These are phyloP conservation scores for Gymnopus androsaceus DNA, from an alignment of 1,284 basidiomycete species.

Conservation along the genomic window DNA sequence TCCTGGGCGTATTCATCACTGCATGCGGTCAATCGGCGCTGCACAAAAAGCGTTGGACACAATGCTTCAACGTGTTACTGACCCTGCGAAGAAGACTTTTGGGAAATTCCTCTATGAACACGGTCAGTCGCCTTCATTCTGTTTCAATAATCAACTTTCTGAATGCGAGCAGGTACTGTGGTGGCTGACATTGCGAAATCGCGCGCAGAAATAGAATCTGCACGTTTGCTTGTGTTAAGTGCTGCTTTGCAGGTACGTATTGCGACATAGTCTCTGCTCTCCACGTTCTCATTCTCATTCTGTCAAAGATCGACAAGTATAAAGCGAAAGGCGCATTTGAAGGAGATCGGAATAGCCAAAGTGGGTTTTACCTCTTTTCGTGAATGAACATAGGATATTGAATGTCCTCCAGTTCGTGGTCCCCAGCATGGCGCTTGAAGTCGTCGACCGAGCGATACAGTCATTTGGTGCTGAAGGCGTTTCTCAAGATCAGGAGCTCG, in stretches of 20 bases:
- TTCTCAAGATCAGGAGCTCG: conserved; percentile 87
- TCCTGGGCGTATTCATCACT: conserved; percentile 96
- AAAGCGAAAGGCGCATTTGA: conserved; percentile 93
- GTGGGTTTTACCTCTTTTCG: conserved; percentile 42
- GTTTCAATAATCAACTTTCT: neutral
- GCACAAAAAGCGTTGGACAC: conserved; percentile 86
- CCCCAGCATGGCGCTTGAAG: conserved; percentile 82
- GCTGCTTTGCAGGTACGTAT: conserved; percentile 80
- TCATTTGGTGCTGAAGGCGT: conserved; percentile 93
- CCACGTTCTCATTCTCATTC: neutral
- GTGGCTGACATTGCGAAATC: conserved; percentile 89
- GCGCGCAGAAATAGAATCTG: conserved; percentile 89
- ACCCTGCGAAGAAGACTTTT: conserved; percentile 89
- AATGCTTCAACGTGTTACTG: conserved; percentile 91
- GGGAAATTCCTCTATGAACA: conserved; percentile 92
- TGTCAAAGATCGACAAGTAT: conserved; percentile 90
- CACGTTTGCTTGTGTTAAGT: conserved; percentile 85
- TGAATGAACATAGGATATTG: conserved; percentile 12
- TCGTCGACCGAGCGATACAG: conserved; percentile 95
- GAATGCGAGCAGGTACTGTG: conserved; percentile 66
- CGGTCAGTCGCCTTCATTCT: conserved; percentile 49
- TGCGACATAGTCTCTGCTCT: neutral
- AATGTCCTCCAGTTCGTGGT: conserved; percentile 74
- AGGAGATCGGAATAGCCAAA: conserved; percentile 97
- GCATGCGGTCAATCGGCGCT: conserved; percentile 94